Evolutionary conservation across 768 basidiomycete species (phyloP).

Genomic region (Suillus fuscotomentosus): DNA sequence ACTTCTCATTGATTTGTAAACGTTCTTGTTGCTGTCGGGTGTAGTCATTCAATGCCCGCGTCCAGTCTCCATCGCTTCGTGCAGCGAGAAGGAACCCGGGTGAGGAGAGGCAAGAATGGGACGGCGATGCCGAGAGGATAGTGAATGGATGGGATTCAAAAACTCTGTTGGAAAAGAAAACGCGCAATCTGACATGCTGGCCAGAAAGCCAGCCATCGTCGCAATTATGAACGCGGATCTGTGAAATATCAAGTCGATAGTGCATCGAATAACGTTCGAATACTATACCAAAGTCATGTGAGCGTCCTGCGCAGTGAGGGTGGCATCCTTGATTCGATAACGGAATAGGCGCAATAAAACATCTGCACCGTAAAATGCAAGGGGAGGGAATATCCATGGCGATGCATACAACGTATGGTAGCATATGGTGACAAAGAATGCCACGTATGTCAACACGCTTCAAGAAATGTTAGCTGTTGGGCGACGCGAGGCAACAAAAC

Average conservation of each 20-base stretch:
- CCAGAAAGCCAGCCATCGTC: conserved; percentile 60
- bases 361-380: conserved; percentile 81
- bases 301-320: conserved; percentile 56
- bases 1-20: conserved; percentile 8
- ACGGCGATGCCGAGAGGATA: conserved; percentile 65
- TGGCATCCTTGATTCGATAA: conserved; percentile 75
- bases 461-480: neutral
- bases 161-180: conserved; percentile 51
- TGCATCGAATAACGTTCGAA: too few relatives aligned
- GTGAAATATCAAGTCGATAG: neutral
- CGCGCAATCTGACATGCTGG: conserved; percentile 48
- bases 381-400: conserved; percentile 82
- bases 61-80: conserved; percentile 72
- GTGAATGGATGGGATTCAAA: conserved; percentile 84
- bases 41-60: conserved; percentile 58
- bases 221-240: conserved; percentile 57
- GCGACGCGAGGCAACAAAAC: conserved; percentile 21
- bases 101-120: conserved; percentile 43
- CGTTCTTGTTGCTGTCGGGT: conserved; percentile 39
- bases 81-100: conserved; percentile 64
- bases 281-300: conserved; percentile 69
- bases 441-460: conserved; percentile 50
- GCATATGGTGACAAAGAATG: conserved; percentile 70
- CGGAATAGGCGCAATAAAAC: conserved; percentile 69
- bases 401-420: conserved; percentile 80